These are phyloP conservation scores for Cryptococcus neoformans DNA, from an alignment of 1,284 basidiomycete species.

Conservation along the genomic window DNA sequence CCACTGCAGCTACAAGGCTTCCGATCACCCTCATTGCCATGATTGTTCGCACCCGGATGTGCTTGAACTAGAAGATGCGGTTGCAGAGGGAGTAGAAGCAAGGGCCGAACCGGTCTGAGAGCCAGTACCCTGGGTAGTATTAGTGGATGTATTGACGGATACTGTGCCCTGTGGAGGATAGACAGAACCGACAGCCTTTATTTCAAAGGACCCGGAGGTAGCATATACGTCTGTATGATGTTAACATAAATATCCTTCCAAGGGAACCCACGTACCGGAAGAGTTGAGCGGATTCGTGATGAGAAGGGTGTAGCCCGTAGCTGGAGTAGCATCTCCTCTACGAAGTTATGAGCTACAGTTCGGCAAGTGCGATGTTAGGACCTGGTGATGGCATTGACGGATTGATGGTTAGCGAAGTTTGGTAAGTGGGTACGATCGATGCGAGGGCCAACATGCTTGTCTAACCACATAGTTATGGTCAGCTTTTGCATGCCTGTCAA, in stretches of 20 bases:
- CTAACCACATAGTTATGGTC: constrained; percentile 9
- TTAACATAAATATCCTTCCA: background rate
- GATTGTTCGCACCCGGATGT: background rate
- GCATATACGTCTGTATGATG: constrained; percentile 57
- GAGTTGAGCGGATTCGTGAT: constrained; percentile 57
- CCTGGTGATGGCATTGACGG: constrained; percentile 21
- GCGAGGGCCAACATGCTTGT: constrained; percentile 30
- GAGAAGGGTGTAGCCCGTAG: constrained; percentile 57
- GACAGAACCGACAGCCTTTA: constrained; percentile 60
- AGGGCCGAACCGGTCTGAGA: constrained; percentile 2
- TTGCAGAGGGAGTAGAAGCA: constrained; percentile 3
- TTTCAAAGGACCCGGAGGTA: constrained; percentile 61
- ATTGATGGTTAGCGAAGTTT: constrained; percentile 29
- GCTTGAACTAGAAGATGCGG: background rate
- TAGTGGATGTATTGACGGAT: constrained; percentile 23
- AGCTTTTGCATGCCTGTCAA: background rate
- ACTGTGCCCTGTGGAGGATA: constrained; percentile 57
- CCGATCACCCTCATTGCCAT: no score
- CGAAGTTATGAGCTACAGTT: background rate
- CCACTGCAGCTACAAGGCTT: background rate
- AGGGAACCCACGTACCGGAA: constrained; percentile 43
- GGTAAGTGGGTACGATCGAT: constrained; percentile 19
- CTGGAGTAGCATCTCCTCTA: constrained; percentile 22
- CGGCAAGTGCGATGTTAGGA: background rate
- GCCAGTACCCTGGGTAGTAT: constrained; percentile 2